Percentiles rank a stretch among this genome's conserved stretches.
phyloP scores from a whole-genome alignment of 2,329 filamentous ascomycete genomes.

The Sporothrix globosa region DNA sequence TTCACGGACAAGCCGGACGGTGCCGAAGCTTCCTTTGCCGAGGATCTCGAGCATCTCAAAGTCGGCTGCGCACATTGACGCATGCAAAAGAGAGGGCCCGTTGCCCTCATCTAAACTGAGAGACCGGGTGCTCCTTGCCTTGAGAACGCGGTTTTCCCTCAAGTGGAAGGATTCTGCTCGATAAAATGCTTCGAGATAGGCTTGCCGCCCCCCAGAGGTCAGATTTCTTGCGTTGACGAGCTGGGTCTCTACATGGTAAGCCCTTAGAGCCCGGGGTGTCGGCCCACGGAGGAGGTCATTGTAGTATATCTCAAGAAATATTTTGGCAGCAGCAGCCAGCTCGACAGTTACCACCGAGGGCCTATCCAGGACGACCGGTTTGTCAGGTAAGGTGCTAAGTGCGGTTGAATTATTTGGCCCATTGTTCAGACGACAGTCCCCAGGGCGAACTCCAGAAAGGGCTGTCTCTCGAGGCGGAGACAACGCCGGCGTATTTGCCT shows the following conservation, averaged over 20 bases:
- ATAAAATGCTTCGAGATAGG: conserved; percentile 62
- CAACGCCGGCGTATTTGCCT: neutral
- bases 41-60: conserved; percentile 82
- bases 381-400: neutral
- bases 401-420: neutral
- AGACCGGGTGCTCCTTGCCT: conserved; percentile 47
- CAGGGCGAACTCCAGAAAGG: conserved; percentile 20
- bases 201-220: conserved; percentile 58
- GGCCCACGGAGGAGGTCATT: conserved; percentile 65
- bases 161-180: conserved; percentile 73
- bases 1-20: conserved; percentile 83
- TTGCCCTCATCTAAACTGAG: neutral
- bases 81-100: neutral
- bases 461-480: neutral
- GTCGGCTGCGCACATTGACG: conserved; percentile 47
- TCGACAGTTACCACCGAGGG: conserved; percentile 68
- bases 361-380: conserved; percentile 33
- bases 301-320: conserved; percentile 84
- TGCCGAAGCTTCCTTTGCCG: conserved; percentile 92
- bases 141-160: conserved; percentile 71
- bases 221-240: conserved; percentile 60
- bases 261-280: conserved; percentile 63
- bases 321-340: conserved; percentile 76
- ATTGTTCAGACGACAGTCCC: neutral
- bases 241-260: conserved; percentile 64